Base-by-base conservation (phyloP, 345 rosid species). In the Noccaea bulbosa region DNA sequence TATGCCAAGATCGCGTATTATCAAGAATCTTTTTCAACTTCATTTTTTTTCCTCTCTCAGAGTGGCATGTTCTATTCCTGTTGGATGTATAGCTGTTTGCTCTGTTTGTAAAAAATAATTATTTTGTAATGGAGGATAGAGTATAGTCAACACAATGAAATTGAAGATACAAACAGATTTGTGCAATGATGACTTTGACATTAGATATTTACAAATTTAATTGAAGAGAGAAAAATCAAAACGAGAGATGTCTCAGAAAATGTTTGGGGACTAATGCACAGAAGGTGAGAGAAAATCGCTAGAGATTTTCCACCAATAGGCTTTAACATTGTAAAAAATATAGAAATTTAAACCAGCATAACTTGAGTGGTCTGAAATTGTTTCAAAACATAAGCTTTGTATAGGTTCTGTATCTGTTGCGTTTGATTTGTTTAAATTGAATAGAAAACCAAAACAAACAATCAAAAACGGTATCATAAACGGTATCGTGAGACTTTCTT, bases 61-160 rank as follows among this genome's bases (percentile, higher is more conserved):
- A 59, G 69, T 52, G 75, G 46, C 27, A 46, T 52, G 38, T 33
- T 9, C 62, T 51, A 20, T 62, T 71, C 27, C 34, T 62, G 61
- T 71, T 62, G 27, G 54, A 62, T 62, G 62, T 52, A 27, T 60
- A 33, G 37, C 52, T 50, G 39, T 59, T 41, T 32, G 30, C 30
- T 27, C 30, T 27, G 30, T 27, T 27, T 27, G 4, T 27, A 3
- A 27, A 27, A 27, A 1, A 27, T 27, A 27, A 27, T 27, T 2
- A 5, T 38, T 27, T 16, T 22, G 59, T 32, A 32, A 32, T 70
- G 35, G 50, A 50, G 30, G 37, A 50, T 51, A 37, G 10, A 14
- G 5, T 41, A 34, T 22, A 34, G 54, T 27, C 69, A 71, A 11
- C 32, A 22, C 44, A 39, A 0, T 39, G 11, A 20, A 60, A 50